A percentile compares a stretch with the other conserved stretches of the same genome.
Conservation (phyloP, 495 filamentous ascomycete genomes). For the Saxophila tyrrhenica region DNA sequence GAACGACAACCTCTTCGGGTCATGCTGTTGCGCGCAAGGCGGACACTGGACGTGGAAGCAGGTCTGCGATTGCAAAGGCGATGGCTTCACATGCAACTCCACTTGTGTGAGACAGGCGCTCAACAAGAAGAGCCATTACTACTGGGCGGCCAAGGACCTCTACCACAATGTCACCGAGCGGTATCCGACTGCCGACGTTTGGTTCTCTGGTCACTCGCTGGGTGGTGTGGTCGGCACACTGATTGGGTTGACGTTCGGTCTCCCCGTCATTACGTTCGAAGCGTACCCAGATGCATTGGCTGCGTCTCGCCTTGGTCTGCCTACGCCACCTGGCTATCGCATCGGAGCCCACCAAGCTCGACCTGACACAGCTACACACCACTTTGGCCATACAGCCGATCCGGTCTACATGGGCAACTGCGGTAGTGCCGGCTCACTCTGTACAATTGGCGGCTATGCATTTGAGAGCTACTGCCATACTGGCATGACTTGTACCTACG, state of each 20-base stretch:
- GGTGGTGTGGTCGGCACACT: constrained; percentile 78
- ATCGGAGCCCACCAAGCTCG: constrained; percentile 58
- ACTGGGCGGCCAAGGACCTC: constrained; percentile 71
- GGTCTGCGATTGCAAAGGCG: constrained; percentile 80
- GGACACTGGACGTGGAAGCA: constrained; percentile 74
- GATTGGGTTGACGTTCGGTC: constrained; percentile 78
- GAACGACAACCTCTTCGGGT: constrained; percentile 96
- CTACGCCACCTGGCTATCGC: constrained; percentile 66
- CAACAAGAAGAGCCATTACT: constrained; percentile 76
- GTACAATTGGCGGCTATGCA: constrained; percentile 88
- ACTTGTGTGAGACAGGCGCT: constrained; percentile 72
- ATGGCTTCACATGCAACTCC: constrained; percentile 77
- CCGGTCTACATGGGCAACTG: constrained; percentile 91
- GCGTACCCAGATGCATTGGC: constrained; percentile 83
- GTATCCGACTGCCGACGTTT: constrained; percentile 77
- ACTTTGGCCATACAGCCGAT: constrained; percentile 93
- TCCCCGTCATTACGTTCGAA: constrained; percentile 81
- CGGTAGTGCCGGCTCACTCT: constrained; percentile 75
- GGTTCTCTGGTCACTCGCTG: constrained; percentile 82
- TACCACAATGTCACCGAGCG: constrained; percentile 84
- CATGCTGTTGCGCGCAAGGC: constrained; percentile 92
- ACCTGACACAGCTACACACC: constrained; percentile 66
- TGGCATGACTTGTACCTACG: constrained; percentile 76
- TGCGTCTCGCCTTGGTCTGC: constrained; percentile 73
- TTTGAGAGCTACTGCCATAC: constrained; percentile 86